phyloP scores from a whole-genome alignment of 2,329 filamentous ascomycete species.

The Parafenestella ontariensis region DNA sequence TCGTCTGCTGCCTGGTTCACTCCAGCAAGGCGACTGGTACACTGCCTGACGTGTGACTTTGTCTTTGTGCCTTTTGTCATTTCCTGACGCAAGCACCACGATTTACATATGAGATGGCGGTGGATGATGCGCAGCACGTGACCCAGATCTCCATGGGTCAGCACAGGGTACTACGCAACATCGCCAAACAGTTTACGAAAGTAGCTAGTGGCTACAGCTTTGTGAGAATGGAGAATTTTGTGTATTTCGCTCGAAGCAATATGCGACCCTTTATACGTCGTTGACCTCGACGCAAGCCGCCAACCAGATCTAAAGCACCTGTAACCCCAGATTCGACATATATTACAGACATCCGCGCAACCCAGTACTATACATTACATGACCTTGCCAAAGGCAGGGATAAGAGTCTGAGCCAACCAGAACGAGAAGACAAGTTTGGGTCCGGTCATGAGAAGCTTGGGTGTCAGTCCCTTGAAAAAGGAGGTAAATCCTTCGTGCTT shows the following conservation, averaged over 20 bases:
- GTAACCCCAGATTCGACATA: conserved; percentile 29
- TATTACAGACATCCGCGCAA: conserved; percentile 34
- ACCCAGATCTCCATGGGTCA: not conserved
- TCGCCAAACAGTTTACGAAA: not conserved
- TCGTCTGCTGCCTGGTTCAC: conserved; percentile 24
- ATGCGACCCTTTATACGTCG: conserved; percentile 14
- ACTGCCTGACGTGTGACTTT: conserved; percentile 21
- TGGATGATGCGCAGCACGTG: not conserved
- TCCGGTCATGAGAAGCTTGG: conserved; percentile 98
- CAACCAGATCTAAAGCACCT: conserved; percentile 22
- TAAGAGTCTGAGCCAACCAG: conserved; percentile 98
- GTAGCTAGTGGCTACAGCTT: not conserved
- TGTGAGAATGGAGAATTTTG: conserved; percentile 35
- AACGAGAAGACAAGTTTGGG: conserved; percentile 99
- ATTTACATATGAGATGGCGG: not conserved
- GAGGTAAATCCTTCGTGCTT: conserved; percentile 83
- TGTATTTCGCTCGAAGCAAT: conserved; percentile 21
- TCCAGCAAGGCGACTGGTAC: conserved; percentile 3
- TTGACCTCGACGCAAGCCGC: conserved; percentile 24
- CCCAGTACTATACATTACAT: conserved; percentile 52
- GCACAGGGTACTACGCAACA: conserved; percentile 4
- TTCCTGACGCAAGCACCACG: not conserved
- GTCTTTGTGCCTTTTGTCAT: not conserved
- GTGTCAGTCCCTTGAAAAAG: conserved; percentile 98
- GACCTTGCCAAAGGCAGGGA: conserved; percentile 84